phyloP scores from a whole-genome alignment of 2,329 filamentous ascomycete genomes.

The Xylaria sp. region DNA sequence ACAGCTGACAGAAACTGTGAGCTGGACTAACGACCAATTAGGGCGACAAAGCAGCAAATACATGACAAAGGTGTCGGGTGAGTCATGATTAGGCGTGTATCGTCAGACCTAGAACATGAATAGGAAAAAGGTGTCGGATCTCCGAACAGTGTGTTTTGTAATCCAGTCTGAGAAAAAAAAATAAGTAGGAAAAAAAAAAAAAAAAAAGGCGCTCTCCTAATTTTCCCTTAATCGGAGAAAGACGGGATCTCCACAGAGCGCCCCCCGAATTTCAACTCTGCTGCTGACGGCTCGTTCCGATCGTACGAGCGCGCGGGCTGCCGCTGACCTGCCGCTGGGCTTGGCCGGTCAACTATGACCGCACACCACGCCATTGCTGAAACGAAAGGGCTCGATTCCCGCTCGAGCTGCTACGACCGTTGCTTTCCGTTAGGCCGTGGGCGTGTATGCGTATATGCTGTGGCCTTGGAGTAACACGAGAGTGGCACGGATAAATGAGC shows the following conservation, averaged over 20 bases:
- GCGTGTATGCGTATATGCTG: neutral
- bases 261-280: neutral
- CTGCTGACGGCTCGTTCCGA: conserved; percentile 32
- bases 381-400: conserved; percentile 14
- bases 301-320: conserved; percentile 30
- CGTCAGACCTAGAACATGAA: too few relatives aligned
- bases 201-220: neutral
- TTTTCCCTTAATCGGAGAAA: conserved; percentile 12
- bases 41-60: neutral
- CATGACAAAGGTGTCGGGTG: neutral
- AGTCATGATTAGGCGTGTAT: too few relatives aligned
- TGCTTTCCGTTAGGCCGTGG: conserved; percentile 23
- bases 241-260: conserved; percentile 16
- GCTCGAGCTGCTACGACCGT: conserved; percentile 15
- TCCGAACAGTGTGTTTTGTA: too few relatives aligned
- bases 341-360: conserved; percentile 30
- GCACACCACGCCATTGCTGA: conserved; percentile 31
- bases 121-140: too few relatives aligned
- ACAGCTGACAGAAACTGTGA: neutral
- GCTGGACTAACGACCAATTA: neutral
- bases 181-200: too few relatives aligned
- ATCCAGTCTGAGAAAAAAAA: neutral
- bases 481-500: conserved; percentile 29
- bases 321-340: conserved; percentile 21
- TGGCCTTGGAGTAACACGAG: conserved; percentile 21